Evolutionary conservation across 352 stramenopile species (phyloP), one percentile per base, ranked within the genome.

Genomic region (Pythium vanterpoolii): DNA sequence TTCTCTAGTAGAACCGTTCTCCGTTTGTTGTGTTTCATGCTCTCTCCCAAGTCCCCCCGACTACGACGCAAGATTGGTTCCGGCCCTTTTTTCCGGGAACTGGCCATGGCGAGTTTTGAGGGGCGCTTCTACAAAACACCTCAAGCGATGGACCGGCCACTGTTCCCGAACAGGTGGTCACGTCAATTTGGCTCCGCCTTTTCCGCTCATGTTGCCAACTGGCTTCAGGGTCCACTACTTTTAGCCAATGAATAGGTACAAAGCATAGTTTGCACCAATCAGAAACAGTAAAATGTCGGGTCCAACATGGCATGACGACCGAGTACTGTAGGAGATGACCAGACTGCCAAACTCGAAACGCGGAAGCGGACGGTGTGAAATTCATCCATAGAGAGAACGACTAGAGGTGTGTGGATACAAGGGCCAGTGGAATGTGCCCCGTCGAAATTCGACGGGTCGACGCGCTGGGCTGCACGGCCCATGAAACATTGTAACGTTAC

Each of bases 261-360:
- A 2, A 43, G 3, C 19, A 31, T 43, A 23, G 19, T 26, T 30
- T 40, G 23, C 36, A 16, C 51, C 27, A 39, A 31, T 49, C 34
- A 49, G 27, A n/a, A n/a, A n/a, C n/a, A 27, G 6, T 42, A 14
- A 3, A 44, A 16, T 16, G 14, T 60, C 9, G 18, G 14, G 16
- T 19, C 45, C 7, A 34, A n/a, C 19, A 7, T 72, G 46, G 74
- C 31, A n/a, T n/a, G n/a, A n/a, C n/a, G n/a, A n/a, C n/a, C n/a
- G n/a, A n/a, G n/a, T n/a, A n/a, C n/a, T n/a, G n/a, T n/a, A n/a
- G n/a, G n/a, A n/a, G n/a, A n/a, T n/a, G n/a, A n/a, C n/a, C n/a
- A n/a, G n/a, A n/a, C n/a, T n/a, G n/a, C n/a, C n/a, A n/a, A n/a
- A n/a, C n/a, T n/a, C n/a, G n/a, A n/a, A n/a, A n/a, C n/a, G n/a